Evolutionary conservation across 2,329 filamentous ascomycete species (phyloP).

Genomic region (Eutypella sp.): DNA sequence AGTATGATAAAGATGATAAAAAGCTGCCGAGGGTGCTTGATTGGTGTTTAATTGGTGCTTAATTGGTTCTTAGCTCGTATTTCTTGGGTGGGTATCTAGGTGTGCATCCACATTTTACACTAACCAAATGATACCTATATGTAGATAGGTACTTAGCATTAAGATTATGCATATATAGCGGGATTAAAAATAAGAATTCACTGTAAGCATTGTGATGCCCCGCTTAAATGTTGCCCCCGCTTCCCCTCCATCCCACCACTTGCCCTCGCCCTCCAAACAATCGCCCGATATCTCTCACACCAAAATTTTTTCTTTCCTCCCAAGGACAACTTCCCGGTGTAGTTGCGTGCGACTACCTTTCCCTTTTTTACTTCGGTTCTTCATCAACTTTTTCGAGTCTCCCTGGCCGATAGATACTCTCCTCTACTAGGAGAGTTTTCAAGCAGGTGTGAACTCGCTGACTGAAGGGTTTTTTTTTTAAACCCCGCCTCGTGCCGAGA

Average conservation of each 20-base stretch:
- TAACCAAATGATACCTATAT: no score
- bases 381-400: neutral
- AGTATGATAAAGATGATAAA: no score
- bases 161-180: neutral
- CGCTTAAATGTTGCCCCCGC: neutral
- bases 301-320: conserved; percentile 1
- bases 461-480: neutral
- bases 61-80: no score
- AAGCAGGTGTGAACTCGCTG: neutral
- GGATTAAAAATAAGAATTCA: neutral
- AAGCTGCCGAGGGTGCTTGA: no score
- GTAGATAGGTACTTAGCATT: no score
- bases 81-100: no score
- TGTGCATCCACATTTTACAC: no score
- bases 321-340: conserved; percentile 1
- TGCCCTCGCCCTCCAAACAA: neutral
- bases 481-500: conserved; percentile 10
- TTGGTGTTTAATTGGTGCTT: no score
- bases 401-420: neutral
- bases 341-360: conserved; percentile 7
- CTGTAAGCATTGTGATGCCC: no score
- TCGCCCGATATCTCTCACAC: neutral
- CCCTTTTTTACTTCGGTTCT: conserved; percentile 1
- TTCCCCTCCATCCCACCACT: neutral
- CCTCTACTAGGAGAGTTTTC: conserved; percentile 1